A percentile compares a stretch with the other conserved stretches of the same genome.
Evolutionary conservation across 2,329 filamentous ascomycete species (phyloP).

Genomic region (Clarireedia hainanense): DNA sequence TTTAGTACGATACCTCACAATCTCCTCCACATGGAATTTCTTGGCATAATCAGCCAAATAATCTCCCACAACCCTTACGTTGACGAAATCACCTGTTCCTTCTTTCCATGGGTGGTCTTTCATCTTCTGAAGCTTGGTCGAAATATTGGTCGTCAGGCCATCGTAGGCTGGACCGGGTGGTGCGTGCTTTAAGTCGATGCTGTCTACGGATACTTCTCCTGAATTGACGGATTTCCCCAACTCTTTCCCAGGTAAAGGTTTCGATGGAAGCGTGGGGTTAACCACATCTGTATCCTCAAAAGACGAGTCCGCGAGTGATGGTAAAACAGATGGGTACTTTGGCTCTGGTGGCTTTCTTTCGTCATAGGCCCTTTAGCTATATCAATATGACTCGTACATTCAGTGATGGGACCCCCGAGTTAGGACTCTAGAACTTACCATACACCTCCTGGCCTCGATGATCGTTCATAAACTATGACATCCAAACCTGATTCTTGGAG

Average conservation of each 20-base stretch:
- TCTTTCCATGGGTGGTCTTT: slow-evolving; percentile 21
- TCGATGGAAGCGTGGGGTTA: not conserved
- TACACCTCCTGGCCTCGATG: slow-evolving; percentile 43
- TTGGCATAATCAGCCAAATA: slow-evolving; percentile 19
- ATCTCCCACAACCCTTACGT: slow-evolving; percentile 15
- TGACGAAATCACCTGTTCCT: slow-evolving; percentile 21
- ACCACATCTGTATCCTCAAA: slow-evolving; percentile 3
- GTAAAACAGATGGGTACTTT: slow-evolving; percentile 18
- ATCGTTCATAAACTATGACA: slow-evolving; percentile 47
- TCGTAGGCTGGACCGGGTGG: slow-evolving; percentile 24
- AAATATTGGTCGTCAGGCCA: slow-evolving; percentile 23
- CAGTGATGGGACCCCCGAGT: not conserved
- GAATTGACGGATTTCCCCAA: not conserved
- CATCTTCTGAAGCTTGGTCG: slow-evolving; percentile 19
- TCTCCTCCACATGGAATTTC: slow-evolving; percentile 13
- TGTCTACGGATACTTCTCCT: not conserved
- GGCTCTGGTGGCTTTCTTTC: slow-evolving; percentile 19
- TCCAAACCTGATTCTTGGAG: slow-evolving; percentile 38
- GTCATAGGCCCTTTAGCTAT: slow-evolving; percentile 20
- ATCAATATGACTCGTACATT: not conserved
- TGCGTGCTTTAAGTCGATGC: slow-evolving; percentile 17
- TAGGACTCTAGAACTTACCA: slow-evolving; percentile 31
- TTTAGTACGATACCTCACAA: slow-evolving; percentile 19
- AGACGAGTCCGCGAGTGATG: slow-evolving; percentile 16
- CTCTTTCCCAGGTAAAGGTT: not conserved